Evolutionary conservation across 1,284 basidiomycete species (phyloP).

Genomic region (Puccinia triticina): DNA sequence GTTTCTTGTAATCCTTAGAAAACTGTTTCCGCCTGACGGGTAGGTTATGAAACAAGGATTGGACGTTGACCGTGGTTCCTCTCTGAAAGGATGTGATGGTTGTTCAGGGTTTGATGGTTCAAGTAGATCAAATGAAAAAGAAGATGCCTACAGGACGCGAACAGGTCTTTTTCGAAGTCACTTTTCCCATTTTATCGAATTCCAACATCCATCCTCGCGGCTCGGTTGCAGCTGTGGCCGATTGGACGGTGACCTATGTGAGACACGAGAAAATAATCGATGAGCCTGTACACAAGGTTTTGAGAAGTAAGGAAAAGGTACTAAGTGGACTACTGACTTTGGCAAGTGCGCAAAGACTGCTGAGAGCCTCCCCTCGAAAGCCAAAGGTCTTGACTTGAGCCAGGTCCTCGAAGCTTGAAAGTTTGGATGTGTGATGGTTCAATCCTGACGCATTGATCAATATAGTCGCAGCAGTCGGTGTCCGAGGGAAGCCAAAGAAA

Average conservation of each 20-base stretch:
- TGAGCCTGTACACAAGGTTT: background rate
- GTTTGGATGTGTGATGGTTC: conserved; percentile 93
- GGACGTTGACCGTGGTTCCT: conserved; percentile 81
- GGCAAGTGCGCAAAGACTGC: conserved; percentile 84
- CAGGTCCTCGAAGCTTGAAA: conserved; percentile 76
- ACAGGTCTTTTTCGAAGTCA: conserved; percentile 48
- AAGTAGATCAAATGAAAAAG: conserved; percentile 55
- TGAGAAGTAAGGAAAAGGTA: background rate
- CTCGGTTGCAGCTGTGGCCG: conserved; percentile 36
- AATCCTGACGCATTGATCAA: conserved; percentile 65
- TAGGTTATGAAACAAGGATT: conserved; percentile 75
- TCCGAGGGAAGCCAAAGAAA: conserved; percentile 27
- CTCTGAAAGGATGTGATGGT: conserved; percentile 64
- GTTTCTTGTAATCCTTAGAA: conserved; percentile 83
- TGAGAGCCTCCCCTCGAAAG: conserved; percentile 93
- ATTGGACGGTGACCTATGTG: conserved; percentile 46
- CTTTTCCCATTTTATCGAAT: conserved; percentile 50
- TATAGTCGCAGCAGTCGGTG: no score
- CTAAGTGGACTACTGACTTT: conserved; percentile 60
- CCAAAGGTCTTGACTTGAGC: conserved; percentile 81
- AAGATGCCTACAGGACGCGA: conserved; percentile 35
- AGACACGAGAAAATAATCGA: background rate
- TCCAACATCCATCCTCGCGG: conserved; percentile 49
- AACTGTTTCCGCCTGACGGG: conserved; percentile 92
- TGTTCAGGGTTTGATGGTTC: conserved; percentile 52